Conservation (phyloP, 345 rosid species). For the Ceriops zippeliana region DNA sequence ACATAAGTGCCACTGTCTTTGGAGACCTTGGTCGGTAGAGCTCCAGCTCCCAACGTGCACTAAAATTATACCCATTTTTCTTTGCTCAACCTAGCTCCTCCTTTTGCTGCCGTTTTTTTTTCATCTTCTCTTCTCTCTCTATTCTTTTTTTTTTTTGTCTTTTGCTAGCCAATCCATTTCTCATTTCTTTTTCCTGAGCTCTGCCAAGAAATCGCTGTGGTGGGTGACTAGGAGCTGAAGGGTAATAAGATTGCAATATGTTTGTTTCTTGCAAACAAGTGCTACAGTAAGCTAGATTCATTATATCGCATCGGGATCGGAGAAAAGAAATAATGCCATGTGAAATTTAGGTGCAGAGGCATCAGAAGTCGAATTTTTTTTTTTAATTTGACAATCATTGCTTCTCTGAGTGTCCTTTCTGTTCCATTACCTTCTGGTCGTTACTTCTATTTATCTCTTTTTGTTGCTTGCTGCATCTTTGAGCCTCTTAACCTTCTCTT, state of each 20-base stretch:
- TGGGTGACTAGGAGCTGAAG: not conserved
- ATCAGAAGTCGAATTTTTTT: slow-evolving; percentile 23
- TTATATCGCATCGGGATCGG: slow-evolving; percentile 25
- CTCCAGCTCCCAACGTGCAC: slow-evolving; percentile 25
- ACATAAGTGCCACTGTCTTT: slow-evolving; percentile 16
- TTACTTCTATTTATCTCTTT: not conserved
- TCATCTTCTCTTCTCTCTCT: not conserved
- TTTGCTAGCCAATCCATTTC: slow-evolving; percentile 27
- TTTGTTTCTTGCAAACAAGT: slow-evolving; percentile 7
- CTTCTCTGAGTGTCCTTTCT: slow-evolving; percentile 10
- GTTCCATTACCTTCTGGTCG: slow-evolving; percentile 12
- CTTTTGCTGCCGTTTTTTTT: not conserved
- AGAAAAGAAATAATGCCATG: slow-evolving; percentile 28
- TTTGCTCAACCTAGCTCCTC: not conserved
- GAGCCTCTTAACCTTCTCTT: not conserved
- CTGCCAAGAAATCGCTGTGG: slow-evolving; percentile 15
- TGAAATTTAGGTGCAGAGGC: slow-evolving; percentile 26
- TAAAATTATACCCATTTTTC: not conserved
- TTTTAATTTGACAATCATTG: slow-evolving; percentile 16
- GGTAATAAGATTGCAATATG: not conserved
- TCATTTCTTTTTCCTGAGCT: not conserved
- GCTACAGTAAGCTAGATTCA: slow-evolving; percentile 7
- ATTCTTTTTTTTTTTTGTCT: not conserved
- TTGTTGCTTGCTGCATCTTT: too few species aligned
- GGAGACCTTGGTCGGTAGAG: slow-evolving; percentile 7